Conservation (phyloP, 2,329 filamentous ascomycete genomes). For the Fusarium subglutinans region DNA sequence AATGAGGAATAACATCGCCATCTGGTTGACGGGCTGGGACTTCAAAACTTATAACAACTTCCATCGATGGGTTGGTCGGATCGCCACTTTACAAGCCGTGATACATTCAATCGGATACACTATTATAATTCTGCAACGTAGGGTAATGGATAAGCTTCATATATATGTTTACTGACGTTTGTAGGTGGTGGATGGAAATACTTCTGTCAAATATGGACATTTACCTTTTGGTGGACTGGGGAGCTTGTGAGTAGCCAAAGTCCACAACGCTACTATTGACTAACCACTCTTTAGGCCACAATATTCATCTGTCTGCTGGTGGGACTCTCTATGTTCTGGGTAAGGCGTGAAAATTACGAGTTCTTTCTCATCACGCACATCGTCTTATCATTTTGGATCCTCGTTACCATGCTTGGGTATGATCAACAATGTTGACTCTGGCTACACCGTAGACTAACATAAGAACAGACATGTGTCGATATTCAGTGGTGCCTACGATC, state of each 20-base stretch:
- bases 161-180: slow-evolving; percentile 17
- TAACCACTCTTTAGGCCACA: slow-evolving; percentile 47
- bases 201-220: slow-evolving; percentile 46
- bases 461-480: slow-evolving; percentile 58
- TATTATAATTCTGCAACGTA: slow-evolving; percentile 41
- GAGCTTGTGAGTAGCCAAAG: slow-evolving; percentile 50
- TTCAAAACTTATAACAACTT: slow-evolving; percentile 74
- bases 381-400: slow-evolving; percentile 57
- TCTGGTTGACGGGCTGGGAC: slow-evolving; percentile 76
- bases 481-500: slow-evolving; percentile 59
- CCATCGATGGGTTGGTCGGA: slow-evolving; percentile 72
- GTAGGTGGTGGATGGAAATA: slow-evolving; percentile 51
- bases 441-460: background rate
- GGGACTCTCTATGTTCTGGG: slow-evolving; percentile 59
- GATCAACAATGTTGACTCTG: slow-evolving; percentile 5
- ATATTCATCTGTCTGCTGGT: slow-evolving; percentile 56
- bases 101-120: slow-evolving; percentile 71
- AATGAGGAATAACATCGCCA: slow-evolving; percentile 71
- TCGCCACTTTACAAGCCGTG: slow-evolving; percentile 69
- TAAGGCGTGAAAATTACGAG: slow-evolving; percentile 63
- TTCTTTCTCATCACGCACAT: slow-evolving; percentile 61
- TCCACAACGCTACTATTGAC: fast-evolving
- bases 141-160: slow-evolving; percentile 29
- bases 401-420: slow-evolving; percentile 62
- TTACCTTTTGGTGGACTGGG: slow-evolving; percentile 61